Evolutionary conservation across 768 basidiomycete genomes (phyloP).

Genomic region (Tulasnella sp.): DNA sequence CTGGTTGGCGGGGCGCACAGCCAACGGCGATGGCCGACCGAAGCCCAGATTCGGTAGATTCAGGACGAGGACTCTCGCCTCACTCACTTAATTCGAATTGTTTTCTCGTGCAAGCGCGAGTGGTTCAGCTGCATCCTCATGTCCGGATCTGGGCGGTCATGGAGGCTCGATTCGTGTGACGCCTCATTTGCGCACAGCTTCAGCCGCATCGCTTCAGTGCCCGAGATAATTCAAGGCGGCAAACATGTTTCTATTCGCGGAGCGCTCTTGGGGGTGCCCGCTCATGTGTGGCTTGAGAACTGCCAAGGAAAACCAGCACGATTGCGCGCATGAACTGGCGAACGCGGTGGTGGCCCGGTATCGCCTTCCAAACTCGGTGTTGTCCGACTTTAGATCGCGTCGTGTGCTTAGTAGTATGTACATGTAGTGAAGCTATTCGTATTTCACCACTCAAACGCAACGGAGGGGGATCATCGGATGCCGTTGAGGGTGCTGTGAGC

Average conservation of each 20-base stretch:
- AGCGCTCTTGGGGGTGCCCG: not conserved
- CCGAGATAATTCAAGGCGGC: not conserved
- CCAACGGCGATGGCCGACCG: too few species aligned
- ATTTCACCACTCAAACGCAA: not conserved
- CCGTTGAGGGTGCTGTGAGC: not conserved
- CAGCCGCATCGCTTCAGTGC: not conserved
- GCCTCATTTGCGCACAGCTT: not conserved
- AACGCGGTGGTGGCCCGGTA: not conserved
- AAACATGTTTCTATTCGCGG: too few species aligned
- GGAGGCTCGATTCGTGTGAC: too few species aligned
- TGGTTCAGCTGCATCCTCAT: too few species aligned
- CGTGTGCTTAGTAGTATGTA: not conserved
- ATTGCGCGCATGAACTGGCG: not conserved
- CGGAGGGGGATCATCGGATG: not conserved
- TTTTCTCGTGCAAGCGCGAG: too few species aligned
- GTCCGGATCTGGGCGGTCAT: too few species aligned
- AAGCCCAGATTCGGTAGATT: too few species aligned
- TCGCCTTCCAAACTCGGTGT: not conserved
- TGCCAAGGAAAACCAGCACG: not conserved
- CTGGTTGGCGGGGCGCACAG: too few species aligned
- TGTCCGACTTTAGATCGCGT: not conserved
- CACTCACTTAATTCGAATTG: too few species aligned
- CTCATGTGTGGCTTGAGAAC: not conserved
- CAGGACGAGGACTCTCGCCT: too few species aligned
- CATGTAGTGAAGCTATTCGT: not conserved